Percentiles rank a stretch among this genome's conserved stretches.
phyloP scores from a whole-genome alignment of 352 stramenopile genomes.

The Pythium insidiosum region DNA sequence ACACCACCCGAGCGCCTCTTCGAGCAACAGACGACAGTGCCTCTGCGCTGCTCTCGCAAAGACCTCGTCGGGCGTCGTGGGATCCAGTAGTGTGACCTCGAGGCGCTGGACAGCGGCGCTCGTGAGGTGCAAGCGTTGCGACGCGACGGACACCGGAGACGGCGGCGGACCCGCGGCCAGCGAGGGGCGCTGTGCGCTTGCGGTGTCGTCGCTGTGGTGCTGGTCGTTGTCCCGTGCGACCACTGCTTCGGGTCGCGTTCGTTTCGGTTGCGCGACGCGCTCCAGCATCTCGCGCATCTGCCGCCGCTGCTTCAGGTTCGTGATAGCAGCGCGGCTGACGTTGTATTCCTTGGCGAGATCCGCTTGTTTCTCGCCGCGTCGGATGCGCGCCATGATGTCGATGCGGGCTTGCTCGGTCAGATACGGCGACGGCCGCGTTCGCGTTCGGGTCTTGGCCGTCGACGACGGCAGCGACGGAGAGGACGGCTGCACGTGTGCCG shows the following conservation, averaged over 20 bases:
- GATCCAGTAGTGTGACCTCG: neutral
- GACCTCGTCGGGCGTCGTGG: neutral
- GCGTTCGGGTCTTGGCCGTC: no score
- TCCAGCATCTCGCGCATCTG: slow-evolving; percentile 8
- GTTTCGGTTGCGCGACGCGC: neutral
- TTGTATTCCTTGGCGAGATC: slow-evolving; percentile 14
- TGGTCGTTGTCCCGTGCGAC: neutral
- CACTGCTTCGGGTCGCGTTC: neutral
- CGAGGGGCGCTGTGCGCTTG: neutral
- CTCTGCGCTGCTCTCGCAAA: neutral
- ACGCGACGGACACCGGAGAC: neutral
- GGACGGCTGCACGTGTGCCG: no score
- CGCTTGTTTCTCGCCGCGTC: slow-evolving; percentile 9
- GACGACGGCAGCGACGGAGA: no score
- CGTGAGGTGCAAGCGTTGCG: neutral
- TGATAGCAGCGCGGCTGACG: slow-evolving; percentile 12
- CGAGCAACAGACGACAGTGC: neutral
- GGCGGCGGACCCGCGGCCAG: neutral
- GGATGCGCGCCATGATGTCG: slow-evolving; percentile 15
- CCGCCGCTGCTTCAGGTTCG: slow-evolving; percentile 8
- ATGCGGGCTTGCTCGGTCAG: no score
- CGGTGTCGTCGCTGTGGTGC: neutral
- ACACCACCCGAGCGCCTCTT: slow-evolving; percentile 1
- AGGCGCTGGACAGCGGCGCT: no score
- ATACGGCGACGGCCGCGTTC: no score